Base-by-base conservation (phyloP, 495 filamentous ascomycete genomes). In the Platismatia glauca region DNA sequence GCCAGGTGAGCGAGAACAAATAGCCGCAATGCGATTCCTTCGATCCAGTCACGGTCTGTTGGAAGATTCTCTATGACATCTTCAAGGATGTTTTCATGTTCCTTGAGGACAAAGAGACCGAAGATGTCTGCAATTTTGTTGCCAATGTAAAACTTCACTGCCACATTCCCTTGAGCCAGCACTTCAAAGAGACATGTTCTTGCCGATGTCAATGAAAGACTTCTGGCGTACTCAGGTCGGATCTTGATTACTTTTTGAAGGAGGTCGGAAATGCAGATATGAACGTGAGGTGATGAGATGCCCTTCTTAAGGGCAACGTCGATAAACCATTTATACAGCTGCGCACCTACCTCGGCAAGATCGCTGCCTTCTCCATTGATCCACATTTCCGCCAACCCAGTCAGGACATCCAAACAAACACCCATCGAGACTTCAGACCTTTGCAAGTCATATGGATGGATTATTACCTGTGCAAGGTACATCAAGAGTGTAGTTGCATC, bases 21-120 rank as follows among this genome's bases (percentile, higher is more conserved):
- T 11, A 97, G 75, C 20, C 95, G 86, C 50, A 94, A 79, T 5
- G 91, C 90, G 64, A 97, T 90, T 7, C 91, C 92, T 75, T 97
- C 94, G 4, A 76, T 70, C 79, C 83, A 88, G 52, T 84, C 81
- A 24, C 77, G 77, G 60, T 91, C 86, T 46, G 77, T 78, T 31
- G 93, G 90, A 37, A 99, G 80, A 62, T 74, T 87, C 22, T 79
- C 75, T 24, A 94, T 75, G 22, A 95, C 78, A 66, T 96, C 89
- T 57, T 88, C 78, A 61, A 95, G 86, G 20, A 97, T 86, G 9
- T 79, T 79, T 55, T 95, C 89, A 71, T 96, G 94, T 39, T 85
- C 80, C 62, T 86, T 86, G 4, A 96, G 78, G 24, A 89, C 74
- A 68, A 88, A 92, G 18, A 86, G 78, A n/a, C 82, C 80, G 71